These are phyloP conservation scores for Lentinula guzmanii DNA, from an alignment of 768 basidiomycete species.

Conservation along the genomic window DNA sequence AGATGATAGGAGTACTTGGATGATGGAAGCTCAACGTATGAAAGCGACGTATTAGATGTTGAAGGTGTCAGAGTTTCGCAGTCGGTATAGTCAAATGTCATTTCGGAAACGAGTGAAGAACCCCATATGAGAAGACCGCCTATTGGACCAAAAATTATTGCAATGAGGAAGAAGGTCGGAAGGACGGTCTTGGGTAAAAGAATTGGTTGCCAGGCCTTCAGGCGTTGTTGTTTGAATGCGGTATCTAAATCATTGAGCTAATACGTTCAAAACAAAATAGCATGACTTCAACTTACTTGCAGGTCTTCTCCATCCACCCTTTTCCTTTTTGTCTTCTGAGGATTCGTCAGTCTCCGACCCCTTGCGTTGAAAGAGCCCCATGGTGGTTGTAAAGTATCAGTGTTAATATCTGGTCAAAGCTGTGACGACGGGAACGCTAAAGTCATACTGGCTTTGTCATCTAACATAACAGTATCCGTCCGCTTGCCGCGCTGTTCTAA, in stretches of 20 bases:
- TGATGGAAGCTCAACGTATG: conserved; percentile 53
- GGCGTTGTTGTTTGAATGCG: conserved; percentile 97
- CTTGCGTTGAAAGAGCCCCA: conserved; percentile 7
- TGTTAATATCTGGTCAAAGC: background rate
- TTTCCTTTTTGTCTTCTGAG: conserved; percentile 66
- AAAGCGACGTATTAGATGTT: conserved; percentile 24
- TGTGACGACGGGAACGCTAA: background rate
- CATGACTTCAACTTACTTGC: conserved; percentile 54
- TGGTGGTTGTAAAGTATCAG: background rate
- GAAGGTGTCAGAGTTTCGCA: conserved; percentile 67
- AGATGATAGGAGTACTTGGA: conserved; percentile 64
- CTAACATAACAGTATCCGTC: no score
- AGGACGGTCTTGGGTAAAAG: conserved; percentile 96
- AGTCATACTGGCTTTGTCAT: background rate
- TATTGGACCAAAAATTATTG: conserved; percentile 92
- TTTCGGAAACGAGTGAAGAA: conserved; percentile 72
- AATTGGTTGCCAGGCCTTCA: conserved; percentile 99
- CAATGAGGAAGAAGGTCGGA: conserved; percentile 93
- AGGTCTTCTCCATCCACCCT: conserved; percentile 79
- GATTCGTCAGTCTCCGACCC: background rate
- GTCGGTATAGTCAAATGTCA: conserved; percentile 91
- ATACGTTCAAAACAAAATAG: background rate
- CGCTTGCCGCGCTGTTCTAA: background rate
- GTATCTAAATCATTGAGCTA: conserved; percentile 58
- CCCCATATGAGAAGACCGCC: conserved; percentile 96